Percentiles rank a stretch among this genome's conserved stretches.
Conservation (phyloP, 148 eudicot genomes). For the Chenopodium suecicum region DNA sequence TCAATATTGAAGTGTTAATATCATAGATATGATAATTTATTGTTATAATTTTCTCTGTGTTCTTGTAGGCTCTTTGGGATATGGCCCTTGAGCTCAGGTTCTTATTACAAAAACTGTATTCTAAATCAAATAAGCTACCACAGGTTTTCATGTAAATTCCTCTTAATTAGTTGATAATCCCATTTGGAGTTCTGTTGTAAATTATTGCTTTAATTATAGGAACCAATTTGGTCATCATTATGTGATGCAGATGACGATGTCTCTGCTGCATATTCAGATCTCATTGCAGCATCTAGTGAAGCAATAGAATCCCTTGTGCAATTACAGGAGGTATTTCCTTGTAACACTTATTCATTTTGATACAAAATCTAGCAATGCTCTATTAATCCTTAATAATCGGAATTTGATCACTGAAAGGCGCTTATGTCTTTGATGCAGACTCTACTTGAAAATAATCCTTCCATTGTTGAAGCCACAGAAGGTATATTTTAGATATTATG, state of each 20-base stretch:
- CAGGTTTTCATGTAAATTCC: constrained; percentile 34
- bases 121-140: constrained; percentile 74
- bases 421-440: constrained; percentile 44
- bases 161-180: background rate
- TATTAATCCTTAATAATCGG: background rate
- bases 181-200: background rate
- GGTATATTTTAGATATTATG: constrained; percentile 40
- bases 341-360: constrained; percentile 10
- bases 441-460: constrained; percentile 72
- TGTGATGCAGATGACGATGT: constrained; percentile 50
- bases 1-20: background rate
- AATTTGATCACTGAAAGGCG: background rate
- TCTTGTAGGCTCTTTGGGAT: constrained; percentile 81
- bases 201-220: constrained; percentile 45
- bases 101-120: constrained; percentile 68
- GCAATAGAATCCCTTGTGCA: constrained; percentile 72
- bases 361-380: background rate
- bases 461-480: constrained; percentile 50
- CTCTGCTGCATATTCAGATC: constrained; percentile 61
- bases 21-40: background rate
- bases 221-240: constrained; percentile 69
- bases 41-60: background rate
- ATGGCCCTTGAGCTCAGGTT: constrained; percentile 83
- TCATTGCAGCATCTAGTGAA: constrained; percentile 58
- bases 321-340: constrained; percentile 63